Evolutionary conservation across 345 rosid genomes (phyloP).

Genomic region (Aquilaria sinensis): DNA sequence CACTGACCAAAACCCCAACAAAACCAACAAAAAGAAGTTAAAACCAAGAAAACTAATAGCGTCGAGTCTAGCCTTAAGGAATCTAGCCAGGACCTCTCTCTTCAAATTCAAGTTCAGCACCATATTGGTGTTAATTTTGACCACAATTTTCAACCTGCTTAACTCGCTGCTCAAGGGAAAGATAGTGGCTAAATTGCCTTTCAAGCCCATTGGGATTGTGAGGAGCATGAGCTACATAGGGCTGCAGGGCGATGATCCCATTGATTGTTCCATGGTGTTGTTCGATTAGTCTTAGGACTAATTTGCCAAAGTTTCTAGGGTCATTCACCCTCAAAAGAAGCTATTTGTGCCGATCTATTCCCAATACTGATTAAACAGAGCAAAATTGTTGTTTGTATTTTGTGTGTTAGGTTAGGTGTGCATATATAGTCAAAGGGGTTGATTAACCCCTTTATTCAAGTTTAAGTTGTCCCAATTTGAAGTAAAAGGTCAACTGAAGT

Average conservation of each 20-base stretch:
- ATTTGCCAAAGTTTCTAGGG: slow-evolving; percentile 76
- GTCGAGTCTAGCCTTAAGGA: slow-evolving; percentile 90
- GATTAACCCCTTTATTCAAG: no score
- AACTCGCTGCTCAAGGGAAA: slow-evolving; percentile 94
- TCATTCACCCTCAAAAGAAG: slow-evolving; percentile 75
- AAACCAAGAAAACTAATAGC: slow-evolving; percentile 93
- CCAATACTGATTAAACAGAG: slow-evolving; percentile 39
- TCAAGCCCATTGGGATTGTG: slow-evolving; percentile 65
- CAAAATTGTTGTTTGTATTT: no score
- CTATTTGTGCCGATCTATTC: slow-evolving; percentile 66
- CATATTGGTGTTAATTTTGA: slow-evolving; percentile 83
- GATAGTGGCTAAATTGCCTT: slow-evolving; percentile 85
- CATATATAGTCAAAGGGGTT: no score
- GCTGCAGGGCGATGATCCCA: slow-evolving; percentile 65
- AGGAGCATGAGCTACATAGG: slow-evolving; percentile 96
- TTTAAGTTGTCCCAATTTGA: no score
- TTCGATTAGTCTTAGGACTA: slow-evolving; percentile 87
- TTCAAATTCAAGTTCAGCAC: slow-evolving; percentile 99
- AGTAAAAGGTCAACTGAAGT: no score
- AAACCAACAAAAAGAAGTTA: slow-evolving; percentile 61
- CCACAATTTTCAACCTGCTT: slow-evolving; percentile 83
- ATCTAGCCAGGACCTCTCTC: slow-evolving; percentile 86
- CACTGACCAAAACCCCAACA: slow-evolving; percentile 45
- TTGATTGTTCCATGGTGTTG: slow-evolving; percentile 99
- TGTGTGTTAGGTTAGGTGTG: no score